A percentile compares a stretch with the other conserved stretches of the same genome.
Conservation (phyloP, 2,329 filamentous ascomycete species). For the Verticillium klebahnii region DNA sequence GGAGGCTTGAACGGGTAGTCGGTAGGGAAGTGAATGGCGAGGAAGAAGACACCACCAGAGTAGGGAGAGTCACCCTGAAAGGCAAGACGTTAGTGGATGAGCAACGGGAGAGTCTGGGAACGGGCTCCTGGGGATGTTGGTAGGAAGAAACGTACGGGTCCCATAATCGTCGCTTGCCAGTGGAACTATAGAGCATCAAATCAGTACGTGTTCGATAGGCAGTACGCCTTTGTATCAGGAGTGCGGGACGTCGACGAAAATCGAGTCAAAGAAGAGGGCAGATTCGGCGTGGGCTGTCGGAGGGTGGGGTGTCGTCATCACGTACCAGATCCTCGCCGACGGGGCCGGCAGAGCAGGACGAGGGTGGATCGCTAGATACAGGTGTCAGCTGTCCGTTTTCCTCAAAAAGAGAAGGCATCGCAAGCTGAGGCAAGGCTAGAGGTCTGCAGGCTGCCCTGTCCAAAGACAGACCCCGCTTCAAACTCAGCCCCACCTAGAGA, state of each 20-base stretch:
- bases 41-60: constrained; percentile 97
- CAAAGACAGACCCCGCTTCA: constrained; percentile 27
- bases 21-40: constrained; percentile 98
- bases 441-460: background rate
- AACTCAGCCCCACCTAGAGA: constrained; percentile 30
- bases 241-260: background rate
- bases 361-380: constrained; percentile 80
- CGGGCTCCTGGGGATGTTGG: background rate
- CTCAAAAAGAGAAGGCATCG: background rate
- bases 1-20: constrained; percentile 99
- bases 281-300: background rate
- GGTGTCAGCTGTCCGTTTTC: constrained; percentile 22
- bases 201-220: background rate
- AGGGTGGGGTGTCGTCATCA: constrained; percentile 17
- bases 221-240: background rate
- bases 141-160: constrained; percentile 67
- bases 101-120: background rate
- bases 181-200: constrained; percentile 67
- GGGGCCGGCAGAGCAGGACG: constrained; percentile 95
- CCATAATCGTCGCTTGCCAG: constrained; percentile 99
- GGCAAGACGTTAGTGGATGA: background rate
- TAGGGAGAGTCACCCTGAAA: constrained; percentile 88
- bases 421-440: background rate
- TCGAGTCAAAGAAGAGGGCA: background rate
- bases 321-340: constrained; percentile 97